Conservation (phyloP, 148 eudicot species). For the Rhododendron ovatum region DNA sequence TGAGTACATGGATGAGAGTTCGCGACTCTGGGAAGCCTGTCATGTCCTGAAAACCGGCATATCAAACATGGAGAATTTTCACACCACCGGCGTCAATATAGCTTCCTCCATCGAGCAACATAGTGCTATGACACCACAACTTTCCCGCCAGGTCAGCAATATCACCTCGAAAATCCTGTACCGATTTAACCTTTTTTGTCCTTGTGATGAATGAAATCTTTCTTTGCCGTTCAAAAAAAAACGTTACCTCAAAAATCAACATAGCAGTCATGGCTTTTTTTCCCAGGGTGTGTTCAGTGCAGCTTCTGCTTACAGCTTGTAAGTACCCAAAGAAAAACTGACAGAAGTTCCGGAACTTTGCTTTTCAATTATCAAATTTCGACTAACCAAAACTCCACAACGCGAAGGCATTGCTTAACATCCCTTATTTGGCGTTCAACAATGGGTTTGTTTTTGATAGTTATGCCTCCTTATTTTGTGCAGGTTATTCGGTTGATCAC, state of each 20-base stretch:
- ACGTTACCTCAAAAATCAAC: background rate
- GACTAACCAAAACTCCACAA: background rate
- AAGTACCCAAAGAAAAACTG: background rate
- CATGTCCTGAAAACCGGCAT: slow-evolving; percentile 39
- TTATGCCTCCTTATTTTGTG: background rate
- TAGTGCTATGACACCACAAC: slow-evolving; percentile 21
- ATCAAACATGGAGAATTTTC: slow-evolving; percentile 34
- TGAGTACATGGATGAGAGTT: slow-evolving; percentile 62
- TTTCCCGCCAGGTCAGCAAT: slow-evolving; percentile 35
- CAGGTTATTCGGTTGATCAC: slow-evolving; percentile 41
- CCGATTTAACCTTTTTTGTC: background rate
- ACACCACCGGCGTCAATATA: slow-evolving; percentile 25
- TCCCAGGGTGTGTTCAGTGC: background rate
- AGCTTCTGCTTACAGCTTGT: background rate
- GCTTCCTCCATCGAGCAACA: slow-evolving; percentile 30
- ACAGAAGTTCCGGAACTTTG: background rate
- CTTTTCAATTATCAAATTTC: no score
- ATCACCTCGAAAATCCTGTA: background rate
- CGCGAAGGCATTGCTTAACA: background rate
- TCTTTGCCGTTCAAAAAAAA: background rate
- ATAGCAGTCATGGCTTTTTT: background rate
- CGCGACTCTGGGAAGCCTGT: slow-evolving; percentile 56
- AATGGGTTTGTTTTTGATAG: background rate
- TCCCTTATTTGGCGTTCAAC: background rate
- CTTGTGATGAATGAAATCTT: background rate